phyloP scores from a whole-genome alignment of 768 basidiomycete genomes.

The Mycena leptocephala region DNA sequence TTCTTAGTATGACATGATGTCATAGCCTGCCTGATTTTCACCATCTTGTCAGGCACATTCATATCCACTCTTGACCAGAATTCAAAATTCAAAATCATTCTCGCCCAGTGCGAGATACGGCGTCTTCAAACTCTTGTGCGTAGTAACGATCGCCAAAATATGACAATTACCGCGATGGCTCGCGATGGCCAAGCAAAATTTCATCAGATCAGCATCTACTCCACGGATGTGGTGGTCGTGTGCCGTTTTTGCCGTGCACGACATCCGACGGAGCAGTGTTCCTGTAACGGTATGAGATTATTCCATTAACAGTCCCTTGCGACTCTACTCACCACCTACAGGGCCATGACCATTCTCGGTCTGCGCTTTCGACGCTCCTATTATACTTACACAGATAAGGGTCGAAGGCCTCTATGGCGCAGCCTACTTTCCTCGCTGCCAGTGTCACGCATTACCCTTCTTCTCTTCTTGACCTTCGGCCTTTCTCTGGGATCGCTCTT shows the following conservation, averaged over 20 bases:
- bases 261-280: background rate
- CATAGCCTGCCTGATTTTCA: too few relatives aligned
- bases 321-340: background rate
- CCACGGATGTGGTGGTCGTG: background rate
- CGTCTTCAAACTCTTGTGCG: too few relatives aligned
- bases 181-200: too few relatives aligned
- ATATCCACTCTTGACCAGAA: too few relatives aligned
- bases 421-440: background rate
- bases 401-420: background rate
- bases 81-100: too few relatives aligned
- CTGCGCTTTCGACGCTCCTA: slow-evolving; percentile 5
- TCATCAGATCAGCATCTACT: background rate
- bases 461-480: slow-evolving; percentile 1
- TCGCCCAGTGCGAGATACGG: too few relatives aligned
- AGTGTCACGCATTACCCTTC: slow-evolving; percentile 5
- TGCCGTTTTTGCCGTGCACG: background rate
- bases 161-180: too few relatives aligned
- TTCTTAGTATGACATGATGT: too few relatives aligned
- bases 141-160: too few relatives aligned
- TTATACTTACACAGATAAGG: background rate
- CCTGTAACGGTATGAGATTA: background rate
- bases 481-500: slow-evolving; percentile 9
- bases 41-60: too few relatives aligned
- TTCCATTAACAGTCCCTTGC: too few relatives aligned
- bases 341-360: slow-evolving; percentile 3